Evolutionary conservation across 345 rosid species (phyloP).

Genomic region (Populus nigra): DNA sequence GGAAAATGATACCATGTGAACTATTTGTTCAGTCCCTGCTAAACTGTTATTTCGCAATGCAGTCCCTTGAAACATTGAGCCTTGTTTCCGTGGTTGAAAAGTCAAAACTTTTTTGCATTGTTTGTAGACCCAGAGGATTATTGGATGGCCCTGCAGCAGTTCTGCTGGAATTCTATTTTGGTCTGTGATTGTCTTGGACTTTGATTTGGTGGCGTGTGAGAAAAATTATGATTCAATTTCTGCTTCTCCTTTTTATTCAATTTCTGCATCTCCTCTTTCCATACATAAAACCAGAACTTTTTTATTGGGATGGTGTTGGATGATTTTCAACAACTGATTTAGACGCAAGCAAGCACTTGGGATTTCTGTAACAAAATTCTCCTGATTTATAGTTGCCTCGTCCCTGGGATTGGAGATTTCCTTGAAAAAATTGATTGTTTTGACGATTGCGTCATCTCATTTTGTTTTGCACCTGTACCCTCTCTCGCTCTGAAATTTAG

Average conservation of each 20-base stretch:
- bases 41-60: too few relatives aligned
- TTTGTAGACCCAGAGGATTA: not conserved
- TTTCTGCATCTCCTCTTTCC: not conserved
- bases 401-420: too few relatives aligned
- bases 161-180: not conserved
- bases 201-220: not conserved
- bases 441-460: not conserved
- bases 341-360: not conserved
- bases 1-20: not conserved
- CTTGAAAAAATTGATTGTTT: too few relatives aligned
- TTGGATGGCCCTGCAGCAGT: not conserved
- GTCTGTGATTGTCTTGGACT: not conserved
- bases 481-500: not conserved
- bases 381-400: too few relatives aligned
- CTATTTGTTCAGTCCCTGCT: not conserved
- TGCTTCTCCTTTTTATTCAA: too few relatives aligned
- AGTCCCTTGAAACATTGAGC: not conserved
- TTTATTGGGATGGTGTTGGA: not conserved
- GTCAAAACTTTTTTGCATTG: not conserved
- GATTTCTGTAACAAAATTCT: not conserved
- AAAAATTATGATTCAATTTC: not conserved
- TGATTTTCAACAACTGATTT: not conserved
- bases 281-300: not conserved
- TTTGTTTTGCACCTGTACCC: not conserved
- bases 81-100: not conserved